Evolutionary conservation across 371 early-diverging fungal species (phyloP), one percentile per base, ranked within the genome.

Genomic region (Apophysomyces ossiformis): DNA sequence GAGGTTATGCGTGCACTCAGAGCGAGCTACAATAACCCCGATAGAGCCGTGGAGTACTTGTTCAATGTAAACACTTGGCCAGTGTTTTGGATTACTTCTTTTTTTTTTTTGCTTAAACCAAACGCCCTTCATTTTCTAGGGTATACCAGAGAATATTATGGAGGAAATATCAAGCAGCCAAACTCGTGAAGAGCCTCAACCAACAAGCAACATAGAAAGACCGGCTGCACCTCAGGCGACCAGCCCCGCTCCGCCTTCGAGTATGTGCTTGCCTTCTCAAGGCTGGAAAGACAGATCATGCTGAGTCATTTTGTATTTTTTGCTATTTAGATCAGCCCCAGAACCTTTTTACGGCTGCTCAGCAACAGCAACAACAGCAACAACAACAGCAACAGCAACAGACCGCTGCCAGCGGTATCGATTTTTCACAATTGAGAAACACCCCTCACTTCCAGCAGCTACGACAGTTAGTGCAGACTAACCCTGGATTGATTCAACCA

Each of bases 1-100:
- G 87, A 95, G 71, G 93, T 95, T 67, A 87, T 89, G 57, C 77
- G 81, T 62, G 98, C 98, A 36, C 94, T 98, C 91, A 89, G 96
- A 41, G 97, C 98, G 15, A 95, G 95, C 69, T 98, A 91, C 77
- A 97, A 97, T 78, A 98, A 98, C 74, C 96, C 99, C 5, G 96
- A 96, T 72, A 86, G 99, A 64, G 99, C 99, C 37, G 96, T 93
- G 7, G 99, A 98, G 77, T 98, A 97, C 74, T 81, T 98, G 64
- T 89, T 96, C 75, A 96, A 83, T 61, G 98, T 93, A 81, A 61
- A 81, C 15, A n/a, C 5, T 37, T 9, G 18, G 44, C 7, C 8
- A 58, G n/a, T 21, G 18, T 26, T 26, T 26, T 2, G 32, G 2
- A 26, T 26, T 26, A 26, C 1, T 21, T 21, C 21, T 21, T 26